These are phyloP conservation scores for Mikania micrantha DNA, from an alignment of 129 eudicot species.

Conservation along the genomic window DNA sequence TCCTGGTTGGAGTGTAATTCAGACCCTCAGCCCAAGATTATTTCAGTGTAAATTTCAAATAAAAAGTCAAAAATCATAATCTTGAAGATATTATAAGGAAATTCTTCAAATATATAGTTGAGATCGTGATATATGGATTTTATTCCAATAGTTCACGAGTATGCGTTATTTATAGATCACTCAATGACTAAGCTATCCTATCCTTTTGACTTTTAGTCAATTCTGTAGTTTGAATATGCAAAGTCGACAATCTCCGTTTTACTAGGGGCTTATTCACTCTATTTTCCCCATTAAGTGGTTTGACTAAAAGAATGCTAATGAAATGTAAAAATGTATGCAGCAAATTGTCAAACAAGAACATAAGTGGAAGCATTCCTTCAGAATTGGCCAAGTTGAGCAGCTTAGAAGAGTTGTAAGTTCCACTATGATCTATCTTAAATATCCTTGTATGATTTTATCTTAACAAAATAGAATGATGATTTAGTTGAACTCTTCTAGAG, in stretches of 20 bases:
- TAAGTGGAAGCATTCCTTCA: slow-evolving; percentile 73
- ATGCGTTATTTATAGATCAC: neutral
- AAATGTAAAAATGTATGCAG: slow-evolving; percentile 35
- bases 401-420: slow-evolving; percentile 81
- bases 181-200: neutral
- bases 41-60: slow-evolving; percentile 30
- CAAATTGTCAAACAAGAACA: slow-evolving; percentile 58
- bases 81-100: slow-evolving; percentile 54
- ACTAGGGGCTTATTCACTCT: neutral
- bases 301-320: slow-evolving; percentile 9
- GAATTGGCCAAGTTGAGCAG: slow-evolving; percentile 62
- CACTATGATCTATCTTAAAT: neutral
- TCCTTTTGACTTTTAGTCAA: neutral
- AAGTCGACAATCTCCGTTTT: neutral
- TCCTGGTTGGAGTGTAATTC: slow-evolving; percentile 88
- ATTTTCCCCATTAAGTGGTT: neutral
- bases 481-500: neutral
- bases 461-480: neutral
- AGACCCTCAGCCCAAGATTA: slow-evolving; percentile 68
- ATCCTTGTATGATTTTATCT: neutral
- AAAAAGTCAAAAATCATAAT: slow-evolving; percentile 14
- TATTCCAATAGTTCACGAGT: neutral
- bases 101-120: slow-evolving; percentile 27
- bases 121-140: slow-evolving; percentile 45
- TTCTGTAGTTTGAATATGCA: neutral